phyloP scores from a whole-genome alignment of 345 rosid species.

The Citrus inodora region DNA sequence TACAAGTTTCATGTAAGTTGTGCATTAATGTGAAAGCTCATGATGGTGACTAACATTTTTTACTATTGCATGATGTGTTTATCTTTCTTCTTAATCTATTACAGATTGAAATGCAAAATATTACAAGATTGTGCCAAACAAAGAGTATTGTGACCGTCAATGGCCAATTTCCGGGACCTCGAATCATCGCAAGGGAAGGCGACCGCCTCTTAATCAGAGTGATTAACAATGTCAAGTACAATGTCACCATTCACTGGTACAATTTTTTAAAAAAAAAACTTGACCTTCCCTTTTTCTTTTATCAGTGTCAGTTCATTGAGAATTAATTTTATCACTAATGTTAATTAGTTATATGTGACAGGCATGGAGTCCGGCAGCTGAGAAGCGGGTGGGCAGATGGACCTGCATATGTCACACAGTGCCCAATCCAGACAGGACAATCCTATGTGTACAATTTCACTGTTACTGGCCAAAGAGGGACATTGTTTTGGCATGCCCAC shows the following conservation, averaged over 20 bases:
- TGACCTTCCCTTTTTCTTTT: not conserved
- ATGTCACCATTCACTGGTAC: constrained; percentile 71
- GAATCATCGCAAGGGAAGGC: constrained; percentile 68
- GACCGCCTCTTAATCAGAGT: constrained; percentile 65
- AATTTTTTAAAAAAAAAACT: too few relatives aligned
- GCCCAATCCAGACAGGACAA: constrained; percentile 52
- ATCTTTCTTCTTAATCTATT: too few relatives aligned
- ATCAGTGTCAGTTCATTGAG: not conserved
- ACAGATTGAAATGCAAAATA: constrained; percentile 57
- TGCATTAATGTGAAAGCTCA: too few relatives aligned
- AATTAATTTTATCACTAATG: not conserved
- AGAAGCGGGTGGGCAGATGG: constrained; percentile 66
- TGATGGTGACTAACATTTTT: not conserved
- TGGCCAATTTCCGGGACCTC: constrained; percentile 68
- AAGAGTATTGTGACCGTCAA: constrained; percentile 76
- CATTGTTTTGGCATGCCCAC: constrained; percentile 60
- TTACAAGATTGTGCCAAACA: constrained; percentile 64
- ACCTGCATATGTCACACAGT: constrained; percentile 48
- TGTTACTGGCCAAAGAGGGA: constrained; percentile 48
- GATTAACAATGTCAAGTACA: constrained; percentile 61
- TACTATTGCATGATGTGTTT: not conserved
- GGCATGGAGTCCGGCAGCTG: constrained; percentile 50
- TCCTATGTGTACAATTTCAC: constrained; percentile 47
- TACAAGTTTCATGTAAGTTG: constrained; percentile 42
- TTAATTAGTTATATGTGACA: not conserved